Conservation (phyloP, 345 rosid species). For the Streptanthus diversifolius region DNA sequence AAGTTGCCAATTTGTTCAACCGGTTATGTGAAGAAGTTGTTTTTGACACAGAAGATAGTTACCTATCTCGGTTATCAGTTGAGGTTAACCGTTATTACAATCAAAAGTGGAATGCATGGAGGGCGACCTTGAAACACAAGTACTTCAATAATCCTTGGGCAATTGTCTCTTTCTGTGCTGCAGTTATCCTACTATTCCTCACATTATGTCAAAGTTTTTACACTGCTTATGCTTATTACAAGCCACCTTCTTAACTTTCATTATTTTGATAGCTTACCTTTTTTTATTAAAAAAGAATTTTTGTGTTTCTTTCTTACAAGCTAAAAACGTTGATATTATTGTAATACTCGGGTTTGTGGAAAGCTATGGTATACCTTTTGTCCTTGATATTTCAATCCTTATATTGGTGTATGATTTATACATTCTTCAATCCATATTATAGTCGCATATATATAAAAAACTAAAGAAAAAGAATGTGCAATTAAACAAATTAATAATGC, state of each 20-base stretch:
- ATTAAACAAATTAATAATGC: too few species aligned
- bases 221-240: conserved; percentile 63
- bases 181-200: conserved; percentile 57
- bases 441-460: neutral
- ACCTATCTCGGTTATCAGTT: conserved; percentile 56
- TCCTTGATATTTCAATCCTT: neutral
- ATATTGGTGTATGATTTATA: neutral
- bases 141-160: conserved; percentile 90
- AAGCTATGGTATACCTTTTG: neutral
- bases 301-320: neutral
- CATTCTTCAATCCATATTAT: neutral
- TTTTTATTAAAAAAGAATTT: neutral
- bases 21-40: conserved; percentile 83
- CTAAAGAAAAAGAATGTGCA: neutral
- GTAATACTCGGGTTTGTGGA: neutral
- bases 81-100: conserved; percentile 65
- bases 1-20: conserved; percentile 87
- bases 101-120: conserved; percentile 86
- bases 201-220: conserved; percentile 74
- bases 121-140: conserved; percentile 67
- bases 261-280: neutral
- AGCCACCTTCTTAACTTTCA: conserved; percentile 40
- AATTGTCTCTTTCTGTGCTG: conserved; percentile 64
- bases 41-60: conserved; percentile 67
- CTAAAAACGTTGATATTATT: neutral